Percentiles rank a stretch among this genome's conserved stretches.
Evolutionary conservation across 352 stramenopile species (phyloP).

Genomic region (Phytophthora crassamura): DNA sequence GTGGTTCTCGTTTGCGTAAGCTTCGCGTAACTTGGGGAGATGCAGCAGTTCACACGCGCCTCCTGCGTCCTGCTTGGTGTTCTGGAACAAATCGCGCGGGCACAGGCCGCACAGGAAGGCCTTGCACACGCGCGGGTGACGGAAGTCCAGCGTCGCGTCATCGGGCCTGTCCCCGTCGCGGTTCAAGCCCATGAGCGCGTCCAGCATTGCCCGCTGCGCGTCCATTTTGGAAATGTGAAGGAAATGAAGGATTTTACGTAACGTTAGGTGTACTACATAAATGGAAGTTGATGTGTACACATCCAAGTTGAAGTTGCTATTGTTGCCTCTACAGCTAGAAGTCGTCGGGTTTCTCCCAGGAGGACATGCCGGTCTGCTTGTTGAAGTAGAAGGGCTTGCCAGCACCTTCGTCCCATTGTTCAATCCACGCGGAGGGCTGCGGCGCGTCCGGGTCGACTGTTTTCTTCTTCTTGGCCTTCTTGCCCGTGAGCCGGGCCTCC

Average conservation of each 20-base stretch:
- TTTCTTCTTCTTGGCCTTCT: conserved; percentile 38
- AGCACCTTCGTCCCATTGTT: conserved; percentile 79
- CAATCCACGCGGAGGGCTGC: conserved; percentile 60
- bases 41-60: conserved; percentile 79
- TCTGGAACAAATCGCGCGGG: conserved; percentile 90
- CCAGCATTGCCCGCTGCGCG: conserved; percentile 84
- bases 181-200: conserved; percentile 93
- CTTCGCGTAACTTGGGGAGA: conserved; percentile 65
- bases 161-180: conserved; percentile 86
- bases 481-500: conserved; percentile 23
- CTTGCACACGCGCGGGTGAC: conserved; percentile 81
- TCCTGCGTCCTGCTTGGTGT: conserved; percentile 85
- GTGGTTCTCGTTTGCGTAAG: conserved; percentile 50
- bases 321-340: too few relatives aligned
- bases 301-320: not conserved
- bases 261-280: conserved; percentile 4
- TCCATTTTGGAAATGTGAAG: conserved; percentile 57
- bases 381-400: conserved; percentile 91
- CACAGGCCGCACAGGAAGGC: conserved; percentile 84
- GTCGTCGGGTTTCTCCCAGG: conserved; percentile 81
- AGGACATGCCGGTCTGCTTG: conserved; percentile 80
- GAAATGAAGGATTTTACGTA: conserved; percentile 3
- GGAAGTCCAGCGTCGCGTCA: conserved; percentile 81
- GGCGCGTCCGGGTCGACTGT: conserved; percentile 18
- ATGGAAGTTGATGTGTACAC: conserved; percentile 3